phyloP scores from a whole-genome alignment of 106 monocot genomes.

The Narthecium ossifragum region DNA sequence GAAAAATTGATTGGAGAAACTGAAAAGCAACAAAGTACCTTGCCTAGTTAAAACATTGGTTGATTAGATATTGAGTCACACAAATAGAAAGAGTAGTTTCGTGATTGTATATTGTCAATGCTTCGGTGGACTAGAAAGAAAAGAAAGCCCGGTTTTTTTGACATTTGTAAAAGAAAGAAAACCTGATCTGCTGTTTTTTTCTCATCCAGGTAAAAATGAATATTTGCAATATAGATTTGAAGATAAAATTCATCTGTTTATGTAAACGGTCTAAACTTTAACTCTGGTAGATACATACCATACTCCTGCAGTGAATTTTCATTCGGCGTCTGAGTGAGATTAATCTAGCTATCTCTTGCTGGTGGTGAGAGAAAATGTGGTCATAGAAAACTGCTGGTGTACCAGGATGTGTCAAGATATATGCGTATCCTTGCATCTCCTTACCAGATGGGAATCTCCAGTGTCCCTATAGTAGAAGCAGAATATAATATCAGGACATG shows the following conservation, averaged over 20 bases:
- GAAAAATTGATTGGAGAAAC: too few relatives aligned
- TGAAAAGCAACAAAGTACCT: too few relatives aligned
- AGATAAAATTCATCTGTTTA: neutral
- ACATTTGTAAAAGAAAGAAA: too few relatives aligned
- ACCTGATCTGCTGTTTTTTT: too few relatives aligned
- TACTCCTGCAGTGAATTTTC: constrained; percentile 72
- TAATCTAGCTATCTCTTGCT: constrained; percentile 56
- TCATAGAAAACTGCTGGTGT: constrained; percentile 94
- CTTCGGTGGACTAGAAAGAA: neutral
- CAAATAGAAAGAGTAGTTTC: neutral
- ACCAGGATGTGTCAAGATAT: constrained; percentile 94
- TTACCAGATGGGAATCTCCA: constrained; percentile 93
- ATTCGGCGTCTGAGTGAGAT: constrained; percentile 47
- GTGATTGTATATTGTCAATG: neutral
- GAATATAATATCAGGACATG: neutral
- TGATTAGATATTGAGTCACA: neutral
- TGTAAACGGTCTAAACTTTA: neutral
- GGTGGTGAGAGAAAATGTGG: constrained; percentile 74
- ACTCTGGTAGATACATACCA: constrained; percentile 30
- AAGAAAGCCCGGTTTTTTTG: too few relatives aligned
- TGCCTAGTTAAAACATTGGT: too few relatives aligned
- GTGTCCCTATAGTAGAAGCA: constrained; percentile 52
- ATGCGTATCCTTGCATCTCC: constrained; percentile 98
- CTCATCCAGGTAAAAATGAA: neutral
- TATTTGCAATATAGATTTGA: neutral